Evolutionary conservation across 2,329 filamentous ascomycete species (phyloP).

Genomic region (Fusarium irregulare): DNA sequence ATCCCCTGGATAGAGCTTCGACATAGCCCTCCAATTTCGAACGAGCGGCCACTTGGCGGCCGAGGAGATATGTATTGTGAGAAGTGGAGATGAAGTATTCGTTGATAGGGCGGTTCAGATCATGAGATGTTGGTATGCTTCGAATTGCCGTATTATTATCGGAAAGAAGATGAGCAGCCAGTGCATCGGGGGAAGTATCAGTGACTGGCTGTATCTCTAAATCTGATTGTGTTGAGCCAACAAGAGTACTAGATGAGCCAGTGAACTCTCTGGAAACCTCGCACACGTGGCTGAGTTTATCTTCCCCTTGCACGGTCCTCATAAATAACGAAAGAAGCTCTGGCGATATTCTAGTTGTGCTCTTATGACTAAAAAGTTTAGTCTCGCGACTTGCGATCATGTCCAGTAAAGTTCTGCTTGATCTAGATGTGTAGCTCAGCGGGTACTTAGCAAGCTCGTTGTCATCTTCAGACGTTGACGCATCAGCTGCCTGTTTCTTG

Average conservation of each 20-base stretch:
- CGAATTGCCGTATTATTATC: not conserved
- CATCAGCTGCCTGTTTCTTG: not conserved
- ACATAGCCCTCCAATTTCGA: constrained; percentile 23
- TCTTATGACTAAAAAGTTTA: fast-evolving
- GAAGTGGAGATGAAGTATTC: constrained; percentile 32
- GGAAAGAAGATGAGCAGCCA: not conserved
- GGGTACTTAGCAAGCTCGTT: not conserved
- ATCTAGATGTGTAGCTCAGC: fast-evolving
- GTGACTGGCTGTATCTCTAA: not conserved
- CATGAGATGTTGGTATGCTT: fast-evolving
- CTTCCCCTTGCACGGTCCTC: not conserved
- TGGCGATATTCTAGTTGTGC: fast-evolving
- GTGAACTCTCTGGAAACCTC: fast-evolving
- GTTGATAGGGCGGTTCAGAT: constrained; percentile 16
- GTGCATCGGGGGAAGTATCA: fast-evolving
- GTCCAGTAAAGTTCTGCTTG: not conserved
- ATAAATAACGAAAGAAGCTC: not conserved
- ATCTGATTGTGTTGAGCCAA: not conserved
- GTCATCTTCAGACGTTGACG: fast-evolving
- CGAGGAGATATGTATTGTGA: constrained; percentile 28
- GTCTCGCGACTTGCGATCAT: not conserved
- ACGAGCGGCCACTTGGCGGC: constrained; percentile 19
- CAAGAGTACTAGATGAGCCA: not conserved
- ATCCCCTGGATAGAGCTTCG: constrained; percentile 5
- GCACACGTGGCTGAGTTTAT: fast-evolving